Evolutionary conservation across 371 early-diverging fungal species (phyloP).

Genomic region (Rhizopus arrhizus): DNA sequence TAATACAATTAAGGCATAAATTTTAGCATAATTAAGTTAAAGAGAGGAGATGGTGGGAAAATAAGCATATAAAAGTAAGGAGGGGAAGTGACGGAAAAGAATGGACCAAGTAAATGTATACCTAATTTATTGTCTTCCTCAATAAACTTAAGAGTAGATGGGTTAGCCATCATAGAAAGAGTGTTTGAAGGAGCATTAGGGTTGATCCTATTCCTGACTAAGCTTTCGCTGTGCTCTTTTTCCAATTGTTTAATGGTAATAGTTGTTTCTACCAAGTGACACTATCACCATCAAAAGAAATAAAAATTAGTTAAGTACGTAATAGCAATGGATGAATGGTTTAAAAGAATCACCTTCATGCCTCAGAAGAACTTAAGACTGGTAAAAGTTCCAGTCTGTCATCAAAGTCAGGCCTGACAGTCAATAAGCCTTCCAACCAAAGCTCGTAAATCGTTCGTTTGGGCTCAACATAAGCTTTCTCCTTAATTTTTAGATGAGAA

Average conservation of each 20-base stretch:
- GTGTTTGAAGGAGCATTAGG: conserved; percentile 5
- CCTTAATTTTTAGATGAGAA: conserved; percentile 15
- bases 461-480: conserved; percentile 13
- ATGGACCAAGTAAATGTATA: conserved; percentile 15
- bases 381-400: background rate
- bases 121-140: conserved; percentile 21
- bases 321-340: conserved; percentile 16
- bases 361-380: conserved; percentile 10
- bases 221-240: conserved; percentile 14
- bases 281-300: conserved; percentile 12
- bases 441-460: conserved; percentile 4
- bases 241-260: conserved; percentile 13
- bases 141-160: conserved; percentile 13
- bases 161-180: conserved; percentile 18
- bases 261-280: conserved; percentile 14
- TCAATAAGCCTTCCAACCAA: background rate
- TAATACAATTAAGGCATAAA: too few species aligned
- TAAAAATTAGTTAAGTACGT: conserved; percentile 12
- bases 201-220: conserved; percentile 15
- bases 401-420: background rate
- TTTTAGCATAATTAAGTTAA: too few species aligned
- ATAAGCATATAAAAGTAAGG: conserved; percentile 20
- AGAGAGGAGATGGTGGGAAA: too few species aligned
- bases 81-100: conserved; percentile 12
- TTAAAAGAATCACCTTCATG: conserved; percentile 19